phyloP scores from a whole-genome alignment of 768 basidiomycete species.

The Leccinum longicurvipes region DNA sequence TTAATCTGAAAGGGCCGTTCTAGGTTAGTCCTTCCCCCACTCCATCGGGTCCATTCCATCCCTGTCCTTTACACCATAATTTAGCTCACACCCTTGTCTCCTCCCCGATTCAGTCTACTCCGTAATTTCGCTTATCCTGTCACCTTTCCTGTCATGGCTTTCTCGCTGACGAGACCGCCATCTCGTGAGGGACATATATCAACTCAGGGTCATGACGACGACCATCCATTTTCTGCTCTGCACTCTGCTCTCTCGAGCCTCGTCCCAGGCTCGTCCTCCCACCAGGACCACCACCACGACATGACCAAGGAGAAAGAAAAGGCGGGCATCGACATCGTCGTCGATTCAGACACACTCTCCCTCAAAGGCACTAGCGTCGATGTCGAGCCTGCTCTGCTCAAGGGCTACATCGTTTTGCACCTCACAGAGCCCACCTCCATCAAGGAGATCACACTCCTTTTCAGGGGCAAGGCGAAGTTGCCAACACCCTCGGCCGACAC shows the following conservation, averaged over 20 bases:
- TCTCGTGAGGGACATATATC: conserved; percentile 22
- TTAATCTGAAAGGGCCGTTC: neutral
- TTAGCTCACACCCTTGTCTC: neutral
- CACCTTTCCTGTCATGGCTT: conserved; percentile 30
- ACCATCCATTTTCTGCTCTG: conserved; percentile 35
- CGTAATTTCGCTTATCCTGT: conserved; percentile 7
- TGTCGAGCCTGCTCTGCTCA: conserved; percentile 76
- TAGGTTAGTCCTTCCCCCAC: neutral
- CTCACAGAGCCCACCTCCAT: conserved; percentile 80
- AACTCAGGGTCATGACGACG: conserved; percentile 29
- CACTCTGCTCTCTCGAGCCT: conserved; percentile 37
- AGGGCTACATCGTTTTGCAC: conserved; percentile 76
- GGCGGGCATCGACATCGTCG: conserved; percentile 69
- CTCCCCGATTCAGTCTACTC: conserved; percentile 6
- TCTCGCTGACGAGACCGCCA: conserved; percentile 33
- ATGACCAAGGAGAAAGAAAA: conserved; percentile 46
- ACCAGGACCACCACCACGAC: conserved; percentile 31
- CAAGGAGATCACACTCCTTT: conserved; percentile 80
- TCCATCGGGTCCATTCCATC: neutral
- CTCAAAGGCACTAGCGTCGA: conserved; percentile 81
- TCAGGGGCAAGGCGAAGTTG: conserved; percentile 77
- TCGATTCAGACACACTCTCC: conserved; percentile 65
- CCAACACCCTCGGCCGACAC: conserved; percentile 56
- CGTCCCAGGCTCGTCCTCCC: conserved; percentile 18
- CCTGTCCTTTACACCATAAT: neutral